A percentile compares a stretch with the other conserved stretches of the same genome.
Conservation (phyloP, 352 stramenopile genomes). For the Globisporangium perplexum region DNA sequence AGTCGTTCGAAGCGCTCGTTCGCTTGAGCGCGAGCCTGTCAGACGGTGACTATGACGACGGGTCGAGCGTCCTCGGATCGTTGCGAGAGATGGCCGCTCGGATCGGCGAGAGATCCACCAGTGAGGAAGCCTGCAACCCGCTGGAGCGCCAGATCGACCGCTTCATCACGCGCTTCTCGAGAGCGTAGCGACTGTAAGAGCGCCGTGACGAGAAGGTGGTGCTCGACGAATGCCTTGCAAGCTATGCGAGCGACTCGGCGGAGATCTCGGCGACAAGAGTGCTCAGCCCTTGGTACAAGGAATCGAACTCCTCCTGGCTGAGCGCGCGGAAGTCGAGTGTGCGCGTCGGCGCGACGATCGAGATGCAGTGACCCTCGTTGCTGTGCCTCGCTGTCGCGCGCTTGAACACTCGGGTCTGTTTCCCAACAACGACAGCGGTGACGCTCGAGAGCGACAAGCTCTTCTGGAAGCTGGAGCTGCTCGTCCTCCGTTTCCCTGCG, state of each 20-base stretch:
- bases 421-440: slow-evolving; percentile 29
- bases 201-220: not conserved
- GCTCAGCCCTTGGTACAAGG: slow-evolving; percentile 24
- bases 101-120: not conserved
- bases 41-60: not conserved
- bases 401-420: slow-evolving; percentile 34
- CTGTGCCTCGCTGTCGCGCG: slow-evolving; percentile 18
- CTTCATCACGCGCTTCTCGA: slow-evolving; percentile 3
- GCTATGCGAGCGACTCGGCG: too few relatives aligned
- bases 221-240: too few relatives aligned
- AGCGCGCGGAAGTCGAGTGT: slow-evolving; percentile 40
- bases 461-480: slow-evolving; percentile 24
- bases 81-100: not conserved
- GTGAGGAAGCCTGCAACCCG: slow-evolving; percentile 6
- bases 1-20: slow-evolving; percentile 9
- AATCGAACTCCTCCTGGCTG: slow-evolving; percentile 25
- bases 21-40: not conserved
- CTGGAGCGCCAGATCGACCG: slow-evolving; percentile 7
- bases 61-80: not conserved
- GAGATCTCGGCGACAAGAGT: slow-evolving; percentile 19
- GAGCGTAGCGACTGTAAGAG: not conserved
- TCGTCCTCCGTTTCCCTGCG: slow-evolving; percentile 3
- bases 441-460: slow-evolving; percentile 21
- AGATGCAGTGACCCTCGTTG: slow-evolving; percentile 26
- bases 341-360: slow-evolving; percentile 26